These are phyloP conservation scores for Aspergillus novofumigatus DNA, from an alignment of 2,329 filamentous ascomycete genomes.

Conservation along the genomic window DNA sequence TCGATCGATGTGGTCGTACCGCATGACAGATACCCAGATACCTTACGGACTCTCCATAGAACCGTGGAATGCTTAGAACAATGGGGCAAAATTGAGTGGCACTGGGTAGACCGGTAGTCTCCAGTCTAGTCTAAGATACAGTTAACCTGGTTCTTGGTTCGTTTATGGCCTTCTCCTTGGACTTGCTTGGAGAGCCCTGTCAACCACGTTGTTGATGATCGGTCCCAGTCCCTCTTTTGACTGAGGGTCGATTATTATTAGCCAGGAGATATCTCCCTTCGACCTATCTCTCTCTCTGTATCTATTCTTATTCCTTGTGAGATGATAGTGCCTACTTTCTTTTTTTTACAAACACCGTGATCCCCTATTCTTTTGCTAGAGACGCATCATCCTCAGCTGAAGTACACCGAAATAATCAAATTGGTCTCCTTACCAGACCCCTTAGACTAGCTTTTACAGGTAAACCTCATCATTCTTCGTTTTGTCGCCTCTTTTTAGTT, in stretches of 20 bases:
- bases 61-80: background rate
- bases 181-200: conserved; percentile 14
- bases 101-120: background rate
- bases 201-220: conserved; percentile 25
- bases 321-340: no score
- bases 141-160: no score
- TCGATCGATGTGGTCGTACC: background rate
- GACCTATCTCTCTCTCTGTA: no score
- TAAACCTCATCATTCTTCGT: background rate
- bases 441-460: background rate
- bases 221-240: conserved; percentile 1
- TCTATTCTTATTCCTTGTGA: no score
- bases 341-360: no score
- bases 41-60: no score
- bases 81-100: background rate
- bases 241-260: background rate
- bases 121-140: no score
- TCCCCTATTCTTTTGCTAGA: no score
- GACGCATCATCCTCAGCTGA: no score
- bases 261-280: no score
- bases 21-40: no score
- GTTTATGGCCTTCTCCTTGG: background rate
- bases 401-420: background rate
- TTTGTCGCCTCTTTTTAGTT: conserved; percentile 1
- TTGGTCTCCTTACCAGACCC: no score